These are phyloP conservation scores for Cordyceps sp. DNA, from an alignment of 2,329 filamentous ascomycete species.

Conservation along the genomic window DNA sequence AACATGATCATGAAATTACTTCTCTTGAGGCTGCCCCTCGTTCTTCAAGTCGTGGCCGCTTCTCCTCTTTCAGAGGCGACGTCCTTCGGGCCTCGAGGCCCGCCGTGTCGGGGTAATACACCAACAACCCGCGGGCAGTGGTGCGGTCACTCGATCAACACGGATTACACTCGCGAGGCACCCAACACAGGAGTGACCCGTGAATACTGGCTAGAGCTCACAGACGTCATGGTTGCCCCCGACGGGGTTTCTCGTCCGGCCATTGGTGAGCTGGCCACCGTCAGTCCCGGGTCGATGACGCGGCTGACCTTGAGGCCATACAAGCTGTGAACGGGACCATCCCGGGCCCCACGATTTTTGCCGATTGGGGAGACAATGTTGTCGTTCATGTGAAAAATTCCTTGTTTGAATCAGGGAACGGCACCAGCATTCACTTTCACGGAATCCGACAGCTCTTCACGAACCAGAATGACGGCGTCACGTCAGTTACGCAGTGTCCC, in stretches of 20 bases:
- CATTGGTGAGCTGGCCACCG: background rate
- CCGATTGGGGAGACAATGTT: slow-evolving; percentile 32
- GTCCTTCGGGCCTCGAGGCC: no score
- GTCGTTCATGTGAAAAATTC: slow-evolving; percentile 35
- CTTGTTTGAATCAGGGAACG: slow-evolving; percentile 24
- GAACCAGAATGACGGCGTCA: slow-evolving; percentile 40
- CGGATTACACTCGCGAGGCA: slow-evolving; percentile 16
- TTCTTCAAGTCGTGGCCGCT: no score
- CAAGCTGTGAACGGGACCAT: slow-evolving; percentile 36
- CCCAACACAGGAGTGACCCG: slow-evolving; percentile 31
- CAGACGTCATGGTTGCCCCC: slow-evolving; percentile 21
- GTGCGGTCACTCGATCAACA: background rate
- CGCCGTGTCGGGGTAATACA: no score
- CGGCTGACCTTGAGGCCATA: background rate
- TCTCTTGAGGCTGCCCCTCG: no score
- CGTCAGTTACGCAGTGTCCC: slow-evolving; percentile 29
- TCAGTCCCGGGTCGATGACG: background rate
- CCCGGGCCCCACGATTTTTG: slow-evolving; percentile 40
- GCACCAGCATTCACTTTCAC: slow-evolving; percentile 46
- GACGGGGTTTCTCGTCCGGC: slow-evolving; percentile 24
- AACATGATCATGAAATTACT: no score
- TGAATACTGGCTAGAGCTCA: slow-evolving; percentile 30
- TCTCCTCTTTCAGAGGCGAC: no score
- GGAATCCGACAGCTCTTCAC: slow-evolving; percentile 40
- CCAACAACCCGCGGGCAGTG: no score